Conservation (phyloP, 352 stramenopile species). For the Phytophthora agathidicida region DNA sequence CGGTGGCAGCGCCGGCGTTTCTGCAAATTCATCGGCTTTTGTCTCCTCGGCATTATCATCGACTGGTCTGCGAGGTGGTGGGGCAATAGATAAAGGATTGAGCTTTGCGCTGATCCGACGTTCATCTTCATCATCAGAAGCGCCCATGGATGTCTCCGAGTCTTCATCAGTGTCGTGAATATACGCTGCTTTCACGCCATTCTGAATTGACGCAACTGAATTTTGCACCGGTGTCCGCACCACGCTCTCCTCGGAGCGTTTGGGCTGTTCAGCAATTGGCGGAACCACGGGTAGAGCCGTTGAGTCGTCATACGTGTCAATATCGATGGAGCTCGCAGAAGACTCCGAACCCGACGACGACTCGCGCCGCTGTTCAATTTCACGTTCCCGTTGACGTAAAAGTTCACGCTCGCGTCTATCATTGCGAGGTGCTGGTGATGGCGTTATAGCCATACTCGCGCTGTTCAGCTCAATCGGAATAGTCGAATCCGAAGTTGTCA, state of each 20-base stretch:
- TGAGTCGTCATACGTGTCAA: slow-evolving; percentile 61
- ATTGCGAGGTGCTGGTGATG: slow-evolving; percentile 9
- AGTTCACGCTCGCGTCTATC: slow-evolving; percentile 13
- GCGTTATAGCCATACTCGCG: slow-evolving; percentile 9
- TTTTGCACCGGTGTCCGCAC: not conserved
- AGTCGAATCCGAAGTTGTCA: slow-evolving; percentile 27
- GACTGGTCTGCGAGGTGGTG: not conserved
- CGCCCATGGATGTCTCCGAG: slow-evolving; percentile 45
- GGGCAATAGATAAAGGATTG: not conserved
- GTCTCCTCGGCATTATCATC: slow-evolving; percentile 57
- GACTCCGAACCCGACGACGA: slow-evolving; percentile 72
- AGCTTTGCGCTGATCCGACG: slow-evolving; percentile 12
- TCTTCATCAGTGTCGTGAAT: slow-evolving; percentile 42
- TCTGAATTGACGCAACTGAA: slow-evolving; percentile 1
- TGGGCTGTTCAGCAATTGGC: slow-evolving; percentile 29
- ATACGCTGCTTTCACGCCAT: slow-evolving; percentile 12
- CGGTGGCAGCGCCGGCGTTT: slow-evolving; percentile 46
- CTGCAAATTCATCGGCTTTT: slow-evolving; percentile 57
- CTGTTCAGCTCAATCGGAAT: slow-evolving; percentile 29
- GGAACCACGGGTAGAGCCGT: slow-evolving; percentile 6
- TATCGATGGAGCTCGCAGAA: slow-evolving; percentile 73
- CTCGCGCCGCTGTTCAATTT: slow-evolving; percentile 29
- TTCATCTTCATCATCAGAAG: slow-evolving; percentile 42
- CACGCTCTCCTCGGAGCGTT: too few relatives aligned
- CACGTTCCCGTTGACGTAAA: slow-evolving; percentile 23